Evolutionary conservation across 1,284 basidiomycete species (phyloP).

Genomic region (Xerocomus amazonicus): DNA sequence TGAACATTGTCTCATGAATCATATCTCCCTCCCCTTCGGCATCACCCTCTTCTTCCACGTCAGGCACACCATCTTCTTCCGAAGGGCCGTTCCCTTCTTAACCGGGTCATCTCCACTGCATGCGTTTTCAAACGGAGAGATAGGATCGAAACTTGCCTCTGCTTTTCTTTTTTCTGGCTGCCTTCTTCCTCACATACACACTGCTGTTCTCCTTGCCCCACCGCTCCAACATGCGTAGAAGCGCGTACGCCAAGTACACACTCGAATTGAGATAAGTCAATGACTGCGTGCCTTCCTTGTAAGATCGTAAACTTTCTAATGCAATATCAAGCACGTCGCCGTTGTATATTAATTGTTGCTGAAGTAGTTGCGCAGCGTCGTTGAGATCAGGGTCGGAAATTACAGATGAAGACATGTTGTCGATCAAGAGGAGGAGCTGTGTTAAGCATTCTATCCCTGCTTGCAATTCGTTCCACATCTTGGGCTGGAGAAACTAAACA

Average conservation of each 20-base stretch:
- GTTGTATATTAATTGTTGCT: conserved; percentile 90
- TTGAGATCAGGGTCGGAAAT: conserved; percentile 50
- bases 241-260: conserved; percentile 75
- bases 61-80: conserved; percentile 59
- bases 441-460: conserved; percentile 92
- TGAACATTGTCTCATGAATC: conserved; percentile 82
- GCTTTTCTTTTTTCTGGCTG: conserved; percentile 49
- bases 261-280: conserved; percentile 81
- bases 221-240: conserved; percentile 83
- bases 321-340: conserved; percentile 88
- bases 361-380: conserved; percentile 76
- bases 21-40: conserved; percentile 58
- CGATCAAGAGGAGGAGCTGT: conserved; percentile 82
- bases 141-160: conserved; percentile 38
- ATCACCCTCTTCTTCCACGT: conserved; percentile 63
- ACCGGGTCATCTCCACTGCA: conserved; percentile 16
- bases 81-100: conserved; percentile 36
- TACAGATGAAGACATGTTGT: conserved; percentile 49
- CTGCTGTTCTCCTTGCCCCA: conserved; percentile 68
- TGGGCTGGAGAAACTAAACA: conserved; percentile 54
- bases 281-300: conserved; percentile 71
- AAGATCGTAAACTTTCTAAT: conserved; percentile 69
- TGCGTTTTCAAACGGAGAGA: conserved; percentile 13
- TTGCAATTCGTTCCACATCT: conserved; percentile 89
- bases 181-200: conserved; percentile 73